These are phyloP conservation scores for Coccomyxa subellipsoidea DNA, from an alignment of 163 green algal genomes.

Conservation along the genomic window DNA sequence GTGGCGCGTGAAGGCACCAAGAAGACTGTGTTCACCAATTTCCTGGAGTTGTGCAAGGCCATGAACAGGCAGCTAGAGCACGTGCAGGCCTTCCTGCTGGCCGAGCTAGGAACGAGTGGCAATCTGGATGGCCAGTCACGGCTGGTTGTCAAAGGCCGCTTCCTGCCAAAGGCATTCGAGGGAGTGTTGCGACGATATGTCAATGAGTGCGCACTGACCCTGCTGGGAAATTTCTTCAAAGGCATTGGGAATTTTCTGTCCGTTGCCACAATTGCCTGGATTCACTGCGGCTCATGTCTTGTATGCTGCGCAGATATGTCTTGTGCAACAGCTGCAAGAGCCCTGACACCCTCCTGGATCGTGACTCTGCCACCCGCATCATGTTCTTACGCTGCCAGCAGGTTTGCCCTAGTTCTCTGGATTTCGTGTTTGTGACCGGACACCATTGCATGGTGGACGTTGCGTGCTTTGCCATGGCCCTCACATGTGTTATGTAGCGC, in stretches of 20 bases:
- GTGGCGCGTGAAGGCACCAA: constrained; percentile 98
- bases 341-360: constrained; percentile 94
- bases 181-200: constrained; percentile 96
- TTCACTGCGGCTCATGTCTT: neutral
- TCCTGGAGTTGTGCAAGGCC: constrained; percentile 96
- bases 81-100: constrained; percentile 31
- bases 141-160: constrained; percentile 96
- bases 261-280: no score
- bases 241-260: no score
- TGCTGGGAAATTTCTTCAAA: neutral
- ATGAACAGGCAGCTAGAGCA: constrained; percentile 79
- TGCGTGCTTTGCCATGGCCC: no score
- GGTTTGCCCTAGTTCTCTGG: constrained; percentile 17
- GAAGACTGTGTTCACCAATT: constrained; percentile 99
- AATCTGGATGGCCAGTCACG: constrained; percentile 94
- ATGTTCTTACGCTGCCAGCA: constrained; percentile 98
- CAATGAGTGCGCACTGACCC: constrained; percentile 65
- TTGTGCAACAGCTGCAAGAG: constrained; percentile 97
- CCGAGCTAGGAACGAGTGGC: constrained; percentile 80
- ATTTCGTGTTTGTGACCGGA: no score
- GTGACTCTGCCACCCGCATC: constrained; percentile 87
- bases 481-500: no score
- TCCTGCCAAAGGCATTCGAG: constrained; percentile 98
- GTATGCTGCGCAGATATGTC: constrained; percentile 78
- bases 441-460: no score